phyloP scores from a whole-genome alignment of 192 early-diverging fungal genomes.

The Podila verticillata region DNA sequence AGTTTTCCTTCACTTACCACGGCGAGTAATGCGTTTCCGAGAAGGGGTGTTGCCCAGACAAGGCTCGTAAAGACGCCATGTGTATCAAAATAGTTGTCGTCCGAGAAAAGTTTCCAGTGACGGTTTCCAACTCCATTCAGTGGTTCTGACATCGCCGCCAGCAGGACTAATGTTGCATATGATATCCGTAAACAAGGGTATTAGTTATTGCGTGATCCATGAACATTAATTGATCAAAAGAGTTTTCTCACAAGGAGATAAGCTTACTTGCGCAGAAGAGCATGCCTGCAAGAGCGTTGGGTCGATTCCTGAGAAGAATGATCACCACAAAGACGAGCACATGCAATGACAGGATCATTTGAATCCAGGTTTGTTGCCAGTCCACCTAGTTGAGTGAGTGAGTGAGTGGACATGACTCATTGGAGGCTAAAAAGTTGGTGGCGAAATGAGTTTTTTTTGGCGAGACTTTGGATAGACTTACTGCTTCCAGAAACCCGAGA shows the following conservation, averaged over 20 bases:
- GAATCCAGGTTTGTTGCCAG: slow-evolving; percentile 62
- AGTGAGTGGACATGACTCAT: too few relatives aligned
- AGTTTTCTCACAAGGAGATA: not conserved
- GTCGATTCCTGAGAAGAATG: slow-evolving; percentile 51
- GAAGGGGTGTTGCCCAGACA: slow-evolving; percentile 54
- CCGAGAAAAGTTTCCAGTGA: slow-evolving; percentile 57
- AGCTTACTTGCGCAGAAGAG: slow-evolving; percentile 55
- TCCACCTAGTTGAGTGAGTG: slow-evolving; percentile 47
- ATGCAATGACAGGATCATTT: slow-evolving; percentile 52
- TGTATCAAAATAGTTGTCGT: slow-evolving; percentile 61
- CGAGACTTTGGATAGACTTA: slow-evolving; percentile 2
- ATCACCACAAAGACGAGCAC: slow-evolving; percentile 44
- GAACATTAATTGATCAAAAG: not conserved
- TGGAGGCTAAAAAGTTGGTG: not conserved
- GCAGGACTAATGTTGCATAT: slow-evolving; percentile 37
- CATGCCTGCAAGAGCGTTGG: slow-evolving; percentile 48
- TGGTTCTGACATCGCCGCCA: slow-evolving; percentile 57
- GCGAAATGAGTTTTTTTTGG: not conserved
- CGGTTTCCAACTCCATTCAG: slow-evolving; percentile 48
- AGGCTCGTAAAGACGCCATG: slow-evolving; percentile 55
- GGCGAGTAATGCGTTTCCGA: slow-evolving; percentile 50
- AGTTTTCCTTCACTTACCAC: slow-evolving; percentile 28
- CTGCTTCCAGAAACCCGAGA: slow-evolving; percentile 23
- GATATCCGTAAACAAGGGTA: too few relatives aligned
- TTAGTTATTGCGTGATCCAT: not conserved